Base-by-base conservation (phyloP, 1,284 basidiomycete species). In the Pulchroboletus neoregius region DNA sequence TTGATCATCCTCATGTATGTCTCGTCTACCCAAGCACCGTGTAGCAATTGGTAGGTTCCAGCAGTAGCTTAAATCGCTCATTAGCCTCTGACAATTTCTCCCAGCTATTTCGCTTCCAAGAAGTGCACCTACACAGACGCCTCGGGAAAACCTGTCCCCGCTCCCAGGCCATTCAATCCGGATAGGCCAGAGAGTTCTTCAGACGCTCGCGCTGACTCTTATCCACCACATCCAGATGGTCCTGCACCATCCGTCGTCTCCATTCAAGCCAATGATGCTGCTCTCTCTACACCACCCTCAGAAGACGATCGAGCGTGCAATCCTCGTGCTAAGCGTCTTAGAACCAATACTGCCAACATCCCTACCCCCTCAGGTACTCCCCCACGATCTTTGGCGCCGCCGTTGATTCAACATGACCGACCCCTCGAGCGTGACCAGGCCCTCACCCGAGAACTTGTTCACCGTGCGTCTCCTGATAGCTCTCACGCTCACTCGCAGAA, bases 61-160 rank as follows among this genome's bases (percentile, higher is more conserved):
- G 8, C 22, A 13, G 37, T 41, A 38, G 47, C 43, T 36, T 18
- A 46, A 39, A 39, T 24, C 27, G 22, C 36, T 33, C 31, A 27
- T 11, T 34, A 23, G 26, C 22, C 39, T 40, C 45, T 38, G 50
- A 56, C 42, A 40, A 32, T 40, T 38, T 48, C 38, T 58, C 46
- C 9, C 58, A 88, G 87, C 58, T 87, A 81, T 62, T 90, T 82
- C 64, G 87, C 87, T 42, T 84, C 82, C 51, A 89, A 90, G 67
- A 71, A 77, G 32, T 90, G 87, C 66, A 80, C 81, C 2, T 90
- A 90, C 63, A 89, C 86, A 6, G 87, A 90, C 56, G 73, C 84
- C n/a, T 75, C 80, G 32, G 87, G 87, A 26, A 81, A 84, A 36
- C 74, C 80, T 13, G 87, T 90, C 8, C 82, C 87, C 27, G 84